Conservation (phyloP, 805 yeast species). For the Starmerella khaoyaiensis region DNA sequence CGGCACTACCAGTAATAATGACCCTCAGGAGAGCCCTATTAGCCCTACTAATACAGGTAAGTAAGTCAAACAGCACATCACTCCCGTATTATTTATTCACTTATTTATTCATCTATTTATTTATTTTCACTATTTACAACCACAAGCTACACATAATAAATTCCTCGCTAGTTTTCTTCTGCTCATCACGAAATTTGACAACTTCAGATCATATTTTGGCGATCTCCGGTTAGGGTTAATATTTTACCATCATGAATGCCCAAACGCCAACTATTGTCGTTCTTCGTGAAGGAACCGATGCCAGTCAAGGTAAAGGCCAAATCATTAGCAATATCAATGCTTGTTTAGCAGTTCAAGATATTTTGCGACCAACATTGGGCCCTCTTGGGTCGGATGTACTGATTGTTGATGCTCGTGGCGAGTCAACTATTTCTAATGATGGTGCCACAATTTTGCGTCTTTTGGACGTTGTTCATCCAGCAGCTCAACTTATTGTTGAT, state of each 20-base stretch:
- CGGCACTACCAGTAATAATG: slow-evolving; percentile 1
- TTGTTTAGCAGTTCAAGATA: slow-evolving; percentile 92
- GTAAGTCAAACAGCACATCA: not conserved
- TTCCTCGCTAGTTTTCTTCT: no score
- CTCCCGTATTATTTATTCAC: not conserved
- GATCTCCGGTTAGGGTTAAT: no score
- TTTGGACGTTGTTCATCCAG: slow-evolving; percentile 94
- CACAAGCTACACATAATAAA: not conserved
- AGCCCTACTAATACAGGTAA: not conserved
- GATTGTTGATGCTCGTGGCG: slow-evolving; percentile 69
- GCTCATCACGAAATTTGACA: no score
- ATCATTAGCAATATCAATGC: slow-evolving; percentile 92
- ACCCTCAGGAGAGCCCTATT: not conserved
- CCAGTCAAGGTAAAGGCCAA: slow-evolving; percentile 95
- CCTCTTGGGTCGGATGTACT: slow-evolving; percentile 95
- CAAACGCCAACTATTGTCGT: slow-evolving; percentile 98
- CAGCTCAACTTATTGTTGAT: slow-evolving; percentile 90
- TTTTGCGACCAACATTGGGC: slow-evolving; percentile 86
- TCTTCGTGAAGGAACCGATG: slow-evolving; percentile 92
- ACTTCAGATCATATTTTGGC: no score
- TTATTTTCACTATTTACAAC: slow-evolving; percentile 6
- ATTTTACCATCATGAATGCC: no score
- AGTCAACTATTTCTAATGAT: slow-evolving; percentile 91
- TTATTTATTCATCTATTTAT: slow-evolving; percentile 2
- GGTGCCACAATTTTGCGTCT: slow-evolving; percentile 93